A percentile compares a stretch with the other conserved stretches of the same genome.
These are phyloP conservation scores for Simplicillium aogashimaense DNA, from an alignment of 2,329 filamentous ascomycete species.

Conservation along the genomic window DNA sequence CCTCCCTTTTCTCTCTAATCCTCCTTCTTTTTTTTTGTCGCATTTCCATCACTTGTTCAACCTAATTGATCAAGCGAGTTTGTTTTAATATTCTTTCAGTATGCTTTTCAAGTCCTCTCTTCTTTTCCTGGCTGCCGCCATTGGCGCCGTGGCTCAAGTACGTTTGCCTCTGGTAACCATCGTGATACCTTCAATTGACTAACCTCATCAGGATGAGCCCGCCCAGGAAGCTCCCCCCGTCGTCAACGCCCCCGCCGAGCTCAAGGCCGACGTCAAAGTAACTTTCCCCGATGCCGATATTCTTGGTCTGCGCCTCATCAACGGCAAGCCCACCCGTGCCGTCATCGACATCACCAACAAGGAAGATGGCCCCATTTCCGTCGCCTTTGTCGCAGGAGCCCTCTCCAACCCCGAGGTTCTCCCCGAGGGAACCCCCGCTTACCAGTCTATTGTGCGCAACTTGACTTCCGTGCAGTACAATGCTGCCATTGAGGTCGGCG, in stretches of 20 bases:
- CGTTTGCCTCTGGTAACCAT: slow-evolving; percentile 24
- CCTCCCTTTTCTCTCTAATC: not conserved
- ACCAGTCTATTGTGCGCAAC: slow-evolving; percentile 65
- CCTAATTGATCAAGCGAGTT: slow-evolving; percentile 5
- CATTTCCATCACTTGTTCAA: slow-evolving; percentile 5
- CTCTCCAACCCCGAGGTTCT: slow-evolving; percentile 49
- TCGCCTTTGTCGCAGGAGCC: slow-evolving; percentile 68
- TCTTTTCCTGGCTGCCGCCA: slow-evolving; percentile 46
- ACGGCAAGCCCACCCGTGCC: slow-evolving; percentile 76
- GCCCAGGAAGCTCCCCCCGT: slow-evolving; percentile 13
- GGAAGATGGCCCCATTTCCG: slow-evolving; percentile 63
- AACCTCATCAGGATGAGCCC: slow-evolving; percentile 8
- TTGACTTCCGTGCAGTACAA: slow-evolving; percentile 69
- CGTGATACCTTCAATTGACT: not conserved
- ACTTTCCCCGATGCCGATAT: slow-evolving; percentile 64
- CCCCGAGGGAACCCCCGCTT: slow-evolving; percentile 32
- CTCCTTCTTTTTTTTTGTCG: slow-evolving; percentile 2
- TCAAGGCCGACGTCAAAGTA: slow-evolving; percentile 56
- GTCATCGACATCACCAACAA: slow-evolving; percentile 77
- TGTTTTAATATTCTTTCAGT: slow-evolving; percentile 17
- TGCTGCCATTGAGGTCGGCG: slow-evolving; percentile 63
- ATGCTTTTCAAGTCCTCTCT: slow-evolving; percentile 72
- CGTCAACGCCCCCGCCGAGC: slow-evolving; percentile 14
- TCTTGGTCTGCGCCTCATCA: slow-evolving; percentile 92
- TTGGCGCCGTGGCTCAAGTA: slow-evolving; percentile 56